Conservation (phyloP, 371 early-diverging fungal genomes). For the Mucor irregularis region DNA sequence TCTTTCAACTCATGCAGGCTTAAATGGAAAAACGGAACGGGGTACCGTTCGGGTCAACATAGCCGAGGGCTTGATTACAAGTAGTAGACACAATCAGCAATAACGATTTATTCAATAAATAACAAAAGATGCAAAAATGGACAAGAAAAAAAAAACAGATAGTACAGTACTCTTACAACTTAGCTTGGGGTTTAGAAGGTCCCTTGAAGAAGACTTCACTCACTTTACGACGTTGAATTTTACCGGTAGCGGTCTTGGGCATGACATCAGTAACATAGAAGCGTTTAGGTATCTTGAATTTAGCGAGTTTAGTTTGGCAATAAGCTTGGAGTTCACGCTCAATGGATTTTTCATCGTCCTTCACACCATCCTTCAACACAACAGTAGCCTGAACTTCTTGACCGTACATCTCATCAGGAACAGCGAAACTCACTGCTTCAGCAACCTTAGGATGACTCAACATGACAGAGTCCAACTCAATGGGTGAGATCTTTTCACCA, state of each 20-base stretch:
- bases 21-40: too few species aligned
- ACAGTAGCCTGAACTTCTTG: conserved; percentile 84
- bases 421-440: conserved; percentile 78
- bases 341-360: conserved; percentile 30
- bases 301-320: conserved; percentile 60
- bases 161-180: conserved; percentile 44
- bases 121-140: too few species aligned
- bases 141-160: too few species aligned
- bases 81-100: too few species aligned
- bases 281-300: conserved; percentile 79
- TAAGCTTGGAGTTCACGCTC: conserved; percentile 50
- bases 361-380: conserved; percentile 41
- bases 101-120: too few species aligned
- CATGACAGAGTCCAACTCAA: conserved; percentile 33
- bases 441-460: conserved; percentile 63
- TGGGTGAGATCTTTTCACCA: conserved; percentile 41
- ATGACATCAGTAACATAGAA: conserved; percentile 69
- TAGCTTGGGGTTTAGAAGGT: conserved; percentile 36
- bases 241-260: conserved; percentile 81
- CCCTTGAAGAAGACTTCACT: conserved; percentile 49
- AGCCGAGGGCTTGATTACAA: too few species aligned
- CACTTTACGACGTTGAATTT: conserved; percentile 64
- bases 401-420: conserved; percentile 76
- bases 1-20: too few species aligned
- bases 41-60: too few species aligned